Conservation (phyloP, 257 asterid genomes). For the Petunia axillaris region DNA sequence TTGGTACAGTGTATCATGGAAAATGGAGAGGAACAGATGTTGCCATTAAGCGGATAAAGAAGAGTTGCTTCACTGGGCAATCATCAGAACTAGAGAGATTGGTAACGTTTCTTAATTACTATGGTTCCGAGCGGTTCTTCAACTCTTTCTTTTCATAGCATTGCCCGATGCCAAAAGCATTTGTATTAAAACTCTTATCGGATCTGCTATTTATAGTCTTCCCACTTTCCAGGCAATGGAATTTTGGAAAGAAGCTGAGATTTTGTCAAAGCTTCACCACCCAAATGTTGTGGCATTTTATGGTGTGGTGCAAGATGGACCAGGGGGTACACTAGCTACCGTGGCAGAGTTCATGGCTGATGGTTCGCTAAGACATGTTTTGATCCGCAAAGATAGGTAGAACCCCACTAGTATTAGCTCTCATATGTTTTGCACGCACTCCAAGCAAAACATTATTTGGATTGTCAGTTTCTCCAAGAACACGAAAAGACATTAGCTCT, state of each 20-base stretch:
- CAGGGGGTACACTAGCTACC: constrained; percentile 75
- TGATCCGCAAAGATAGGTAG: constrained; percentile 72
- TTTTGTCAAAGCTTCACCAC: constrained; percentile 79
- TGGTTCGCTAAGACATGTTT: constrained; percentile 71
- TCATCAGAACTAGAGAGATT: constrained; percentile 86
- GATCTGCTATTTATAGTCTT: constrained; percentile 18
- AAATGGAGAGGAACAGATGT: constrained; percentile 85
- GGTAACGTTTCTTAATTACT: constrained; percentile 45
- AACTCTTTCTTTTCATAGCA: background rate
- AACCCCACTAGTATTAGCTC: constrained; percentile 10
- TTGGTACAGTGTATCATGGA: constrained; percentile 68
- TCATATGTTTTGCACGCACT: constrained; percentile 1
- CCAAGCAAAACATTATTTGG: constrained; percentile 1
- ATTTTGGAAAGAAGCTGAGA: constrained; percentile 79
- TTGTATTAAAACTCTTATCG: background rate
- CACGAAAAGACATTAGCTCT: background rate
- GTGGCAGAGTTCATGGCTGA: constrained; percentile 75
- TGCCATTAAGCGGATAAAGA: constrained; percentile 84
- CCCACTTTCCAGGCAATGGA: constrained; percentile 53
- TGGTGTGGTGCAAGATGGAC: constrained; percentile 79
- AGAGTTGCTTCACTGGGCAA: constrained; percentile 78
- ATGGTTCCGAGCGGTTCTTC: background rate
- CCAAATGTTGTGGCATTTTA: constrained; percentile 80
- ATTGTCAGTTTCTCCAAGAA: constrained; percentile 2
- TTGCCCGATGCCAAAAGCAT: constrained; percentile 17